These are phyloP conservation scores for Blastomyces silverae DNA, from an alignment of 2,329 filamentous ascomycete species.

Conservation along the genomic window DNA sequence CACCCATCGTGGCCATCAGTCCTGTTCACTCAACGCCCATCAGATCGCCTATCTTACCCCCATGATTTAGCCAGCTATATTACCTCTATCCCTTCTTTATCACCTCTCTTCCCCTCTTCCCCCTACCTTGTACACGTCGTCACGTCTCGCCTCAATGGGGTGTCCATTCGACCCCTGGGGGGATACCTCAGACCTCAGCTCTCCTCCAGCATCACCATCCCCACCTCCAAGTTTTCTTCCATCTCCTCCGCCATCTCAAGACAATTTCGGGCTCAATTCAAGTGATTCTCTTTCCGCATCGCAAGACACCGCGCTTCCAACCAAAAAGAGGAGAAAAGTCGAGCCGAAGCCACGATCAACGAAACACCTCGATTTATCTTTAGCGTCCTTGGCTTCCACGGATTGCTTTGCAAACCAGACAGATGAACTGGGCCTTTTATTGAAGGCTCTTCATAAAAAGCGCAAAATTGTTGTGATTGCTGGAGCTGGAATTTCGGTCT, in stretches of 20 bases:
- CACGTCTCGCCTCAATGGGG: conserved; percentile 7
- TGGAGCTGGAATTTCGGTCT: conserved; percentile 93
- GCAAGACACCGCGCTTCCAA: conserved; percentile 60
- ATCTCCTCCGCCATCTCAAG: conserved; percentile 42
- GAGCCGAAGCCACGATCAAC: conserved; percentile 66
- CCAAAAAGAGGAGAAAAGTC: conserved; percentile 66
- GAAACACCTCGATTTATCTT: conserved; percentile 66
- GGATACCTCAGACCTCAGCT: conserved; percentile 39
- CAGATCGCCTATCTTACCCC: background rate
- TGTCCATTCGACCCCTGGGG: conserved; percentile 25
- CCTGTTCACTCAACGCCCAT: background rate
- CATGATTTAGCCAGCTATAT: conserved; percentile 7
- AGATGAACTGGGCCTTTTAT: conserved; percentile 60
- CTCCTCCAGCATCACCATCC: conserved; percentile 35
- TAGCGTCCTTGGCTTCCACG: conserved; percentile 21
- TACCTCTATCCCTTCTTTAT: background rate
- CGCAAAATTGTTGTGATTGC: conserved; percentile 96
- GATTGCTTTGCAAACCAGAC: conserved; percentile 47
- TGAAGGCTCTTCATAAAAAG: conserved; percentile 72
- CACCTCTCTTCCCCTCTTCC: background rate
- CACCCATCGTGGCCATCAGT: conserved; percentile 1
- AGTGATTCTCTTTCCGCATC: conserved; percentile 29
- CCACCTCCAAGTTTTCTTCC: conserved; percentile 36
- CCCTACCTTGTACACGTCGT: conserved; percentile 4
- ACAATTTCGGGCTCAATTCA: conserved; percentile 28